Conservation (phyloP, 176 grass and related monocot genomes). For the Tuctoria greenei region DNA sequence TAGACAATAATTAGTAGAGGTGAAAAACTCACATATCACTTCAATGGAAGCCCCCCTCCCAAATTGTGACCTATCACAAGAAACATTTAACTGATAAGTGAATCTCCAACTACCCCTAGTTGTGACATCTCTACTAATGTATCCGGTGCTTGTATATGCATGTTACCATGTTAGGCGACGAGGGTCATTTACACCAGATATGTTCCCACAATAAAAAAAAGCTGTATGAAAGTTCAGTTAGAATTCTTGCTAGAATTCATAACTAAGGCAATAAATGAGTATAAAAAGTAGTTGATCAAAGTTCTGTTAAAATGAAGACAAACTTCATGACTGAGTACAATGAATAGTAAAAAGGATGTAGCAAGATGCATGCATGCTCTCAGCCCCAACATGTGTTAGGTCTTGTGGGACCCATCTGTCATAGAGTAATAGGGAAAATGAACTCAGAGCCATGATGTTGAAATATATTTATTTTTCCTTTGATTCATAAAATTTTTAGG, state of each 20-base stretch:
- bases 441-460: neutral
- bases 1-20: no score
- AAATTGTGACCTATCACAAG: no score
- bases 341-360: neutral
- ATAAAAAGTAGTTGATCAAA: neutral
- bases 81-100: no score
- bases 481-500: neutral
- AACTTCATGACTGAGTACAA: neutral
- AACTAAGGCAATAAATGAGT: neutral
- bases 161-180: no score
- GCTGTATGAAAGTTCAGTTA: neutral
- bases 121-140: no score
- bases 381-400: neutral
- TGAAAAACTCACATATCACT: no score
- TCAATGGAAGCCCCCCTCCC: no score
- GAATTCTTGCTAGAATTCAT: neutral
- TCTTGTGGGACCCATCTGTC: neutral
- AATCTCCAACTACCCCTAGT: no score
- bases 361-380: neutral
- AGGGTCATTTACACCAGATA: no score
- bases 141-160: no score
- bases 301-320: neutral
- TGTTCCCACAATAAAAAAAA: no score
- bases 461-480: neutral
- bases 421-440: no score